A percentile compares a stretch with the other conserved stretches of the same genome.
Conservation (phyloP, 306 rosid genomes). For the Cicer cuneatum region DNA sequence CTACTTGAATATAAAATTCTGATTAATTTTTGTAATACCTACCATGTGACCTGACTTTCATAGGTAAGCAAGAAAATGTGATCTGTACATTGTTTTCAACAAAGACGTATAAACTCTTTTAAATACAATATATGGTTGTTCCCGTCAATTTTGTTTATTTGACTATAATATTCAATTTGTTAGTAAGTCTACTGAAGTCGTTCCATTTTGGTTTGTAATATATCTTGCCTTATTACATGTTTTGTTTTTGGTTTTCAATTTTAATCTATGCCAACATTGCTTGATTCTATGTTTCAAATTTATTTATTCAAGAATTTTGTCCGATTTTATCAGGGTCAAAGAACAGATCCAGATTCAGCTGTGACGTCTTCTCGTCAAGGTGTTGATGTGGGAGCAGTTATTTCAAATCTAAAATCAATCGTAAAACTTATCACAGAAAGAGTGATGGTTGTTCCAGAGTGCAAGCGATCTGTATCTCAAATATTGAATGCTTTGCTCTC, state of each 20-base stretch:
- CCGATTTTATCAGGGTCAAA: constrained; percentile 69
- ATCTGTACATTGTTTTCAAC: neutral
- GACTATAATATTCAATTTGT: neutral
- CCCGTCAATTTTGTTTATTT: constrained; percentile 4
- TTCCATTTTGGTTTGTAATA: constrained; percentile 14
- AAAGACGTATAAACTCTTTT: constrained; percentile 4
- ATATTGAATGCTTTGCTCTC: constrained; percentile 85
- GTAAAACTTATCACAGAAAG: constrained; percentile 89
- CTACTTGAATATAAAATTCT: constrained; percentile 15
- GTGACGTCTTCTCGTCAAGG: constrained; percentile 91
- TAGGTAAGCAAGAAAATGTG: constrained; percentile 2
- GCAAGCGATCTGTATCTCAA: constrained; percentile 86
- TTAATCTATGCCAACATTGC: constrained; percentile 7
- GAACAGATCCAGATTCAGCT: constrained; percentile 86
- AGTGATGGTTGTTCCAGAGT: constrained; percentile 86
- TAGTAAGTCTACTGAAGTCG: neutral
- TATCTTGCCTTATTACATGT: constrained; percentile 25
- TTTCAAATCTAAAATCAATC: constrained; percentile 83
- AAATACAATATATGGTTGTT: neutral
- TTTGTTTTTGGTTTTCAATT: constrained; percentile 16
- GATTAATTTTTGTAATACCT: constrained; percentile 17
- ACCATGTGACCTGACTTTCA: neutral
- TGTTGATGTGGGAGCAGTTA: constrained; percentile 81
- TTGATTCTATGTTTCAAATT: constrained; percentile 1
- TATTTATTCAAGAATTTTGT: constrained; percentile 36